Conservation (phyloP, 495 filamentous ascomycete genomes). For the Staphylotrichum tortipilum region DNA sequence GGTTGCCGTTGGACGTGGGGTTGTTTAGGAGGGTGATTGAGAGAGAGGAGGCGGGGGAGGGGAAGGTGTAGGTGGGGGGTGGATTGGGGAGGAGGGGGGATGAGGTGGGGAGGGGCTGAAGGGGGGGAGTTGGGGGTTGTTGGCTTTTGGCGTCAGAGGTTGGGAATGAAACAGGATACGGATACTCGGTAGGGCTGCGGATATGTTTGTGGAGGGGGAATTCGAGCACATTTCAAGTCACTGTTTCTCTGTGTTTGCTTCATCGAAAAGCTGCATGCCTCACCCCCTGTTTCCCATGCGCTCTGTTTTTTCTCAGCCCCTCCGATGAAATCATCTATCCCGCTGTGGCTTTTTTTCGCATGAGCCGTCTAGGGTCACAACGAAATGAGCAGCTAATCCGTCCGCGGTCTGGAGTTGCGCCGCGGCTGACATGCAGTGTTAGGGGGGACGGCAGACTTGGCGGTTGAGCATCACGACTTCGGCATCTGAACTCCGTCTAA, state of each 20-base stretch:
- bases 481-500: neutral
- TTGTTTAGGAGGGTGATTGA: constrained; percentile 40
- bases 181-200: too few relatives aligned
- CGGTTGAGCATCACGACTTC: neutral
- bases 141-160: too few relatives aligned
- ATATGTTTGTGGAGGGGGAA: too few relatives aligned
- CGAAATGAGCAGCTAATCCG: neutral
- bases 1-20: constrained; percentile 57
- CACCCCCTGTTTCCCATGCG: too few relatives aligned
- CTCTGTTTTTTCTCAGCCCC: too few relatives aligned
- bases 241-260: too few relatives aligned
- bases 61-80: neutral
- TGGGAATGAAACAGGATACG: too few relatives aligned
- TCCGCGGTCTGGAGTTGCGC: neutral
- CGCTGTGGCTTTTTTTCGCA: neutral
- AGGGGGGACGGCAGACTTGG: neutral
- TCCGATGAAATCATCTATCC: neutral
- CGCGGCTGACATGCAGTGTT: neutral
- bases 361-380: neutral
- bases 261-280: too few relatives aligned
- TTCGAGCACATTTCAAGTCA: too few relatives aligned
- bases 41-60: neutral
- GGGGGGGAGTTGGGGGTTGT: neutral
- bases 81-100: neutral
- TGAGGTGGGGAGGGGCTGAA: neutral